phyloP scores from a whole-genome alignment of 2,329 filamentous ascomycete genomes.

The Trichophyton schoenleinii region DNA sequence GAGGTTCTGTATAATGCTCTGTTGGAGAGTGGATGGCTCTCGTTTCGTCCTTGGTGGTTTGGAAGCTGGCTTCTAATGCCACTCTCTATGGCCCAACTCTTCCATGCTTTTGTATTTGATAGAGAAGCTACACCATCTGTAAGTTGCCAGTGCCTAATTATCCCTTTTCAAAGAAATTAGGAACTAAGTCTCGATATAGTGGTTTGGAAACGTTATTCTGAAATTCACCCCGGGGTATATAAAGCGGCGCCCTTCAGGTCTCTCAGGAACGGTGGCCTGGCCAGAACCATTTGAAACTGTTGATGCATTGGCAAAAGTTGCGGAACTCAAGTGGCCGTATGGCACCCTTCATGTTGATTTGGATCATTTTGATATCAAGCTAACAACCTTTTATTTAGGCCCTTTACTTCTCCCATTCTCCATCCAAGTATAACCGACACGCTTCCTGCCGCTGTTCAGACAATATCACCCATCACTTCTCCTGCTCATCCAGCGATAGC shows the following conservation, averaged over 20 bases:
- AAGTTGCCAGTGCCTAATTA: conserved; percentile 16
- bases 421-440: conserved; percentile 55
- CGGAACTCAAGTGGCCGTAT: conserved; percentile 69
- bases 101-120: conserved; percentile 67
- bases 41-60: conserved; percentile 67
- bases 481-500: conserved; percentile 78
- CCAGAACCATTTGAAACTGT: conserved; percentile 63
- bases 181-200: conserved; percentile 18
- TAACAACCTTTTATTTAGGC: conserved; percentile 32
- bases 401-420: conserved; percentile 73
- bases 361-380: not conserved
- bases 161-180: not conserved
- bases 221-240: conserved; percentile 67
- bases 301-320: conserved; percentile 70
- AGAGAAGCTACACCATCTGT: conserved; percentile 58
- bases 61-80: conserved; percentile 75
- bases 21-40: conserved; percentile 55
- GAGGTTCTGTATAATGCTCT: conserved; percentile 79
- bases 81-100: conserved; percentile 59
- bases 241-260: conserved; percentile 55
- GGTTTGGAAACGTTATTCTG: conserved; percentile 54
- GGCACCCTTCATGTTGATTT: conserved; percentile 23
- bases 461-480: conserved; percentile 65
- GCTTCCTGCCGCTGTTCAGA: conserved; percentile 50
- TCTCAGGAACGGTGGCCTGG: conserved; percentile 58